These are phyloP conservation scores for Cystobasidium slooffiae DNA, from an alignment of 1,284 basidiomycete genomes.

Conservation along the genomic window DNA sequence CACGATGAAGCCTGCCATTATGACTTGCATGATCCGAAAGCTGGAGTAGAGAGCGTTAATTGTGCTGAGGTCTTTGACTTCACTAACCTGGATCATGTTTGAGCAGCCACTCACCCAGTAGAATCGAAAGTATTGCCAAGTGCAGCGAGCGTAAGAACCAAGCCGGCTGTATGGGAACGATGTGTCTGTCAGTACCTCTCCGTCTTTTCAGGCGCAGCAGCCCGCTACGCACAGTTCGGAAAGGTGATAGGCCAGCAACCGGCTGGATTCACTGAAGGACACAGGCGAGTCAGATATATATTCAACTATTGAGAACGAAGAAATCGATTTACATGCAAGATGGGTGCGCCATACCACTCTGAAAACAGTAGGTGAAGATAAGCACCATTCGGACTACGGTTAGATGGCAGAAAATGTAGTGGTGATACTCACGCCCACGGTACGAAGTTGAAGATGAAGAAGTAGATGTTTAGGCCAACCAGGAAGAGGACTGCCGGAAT, in stretches of 20 bases:
- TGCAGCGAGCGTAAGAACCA: slow-evolving; percentile 23
- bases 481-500: slow-evolving; percentile 31
- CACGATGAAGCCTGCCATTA: slow-evolving; percentile 16
- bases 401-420: no score
- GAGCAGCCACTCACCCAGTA: slow-evolving; percentile 3
- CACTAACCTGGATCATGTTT: not conserved
- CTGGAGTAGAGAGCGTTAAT: not conserved
- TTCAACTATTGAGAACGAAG: not conserved
- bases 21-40: slow-evolving; percentile 29
- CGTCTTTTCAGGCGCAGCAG: not conserved
- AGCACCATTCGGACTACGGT: no score
- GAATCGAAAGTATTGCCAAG: slow-evolving; percentile 19
- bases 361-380: not conserved
- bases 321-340: slow-evolving; percentile 2
- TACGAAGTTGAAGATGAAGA: slow-evolving; percentile 27
- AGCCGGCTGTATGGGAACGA: slow-evolving; percentile 4
- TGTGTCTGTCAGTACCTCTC: no score
- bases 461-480: slow-evolving; percentile 16
- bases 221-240: slow-evolving; percentile 5
- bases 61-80: not conserved
- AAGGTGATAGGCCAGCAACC: slow-evolving; percentile 35
- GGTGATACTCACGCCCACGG: slow-evolving; percentile 20
- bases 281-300: not conserved
- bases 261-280: slow-evolving; percentile 22
- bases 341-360: slow-evolving; percentile 27